A percentile compares a stretch with the other conserved stretches of the same genome.
Conservation (phyloP, 2,329 filamentous ascomycete species). For the Aspergillus clavatus region DNA sequence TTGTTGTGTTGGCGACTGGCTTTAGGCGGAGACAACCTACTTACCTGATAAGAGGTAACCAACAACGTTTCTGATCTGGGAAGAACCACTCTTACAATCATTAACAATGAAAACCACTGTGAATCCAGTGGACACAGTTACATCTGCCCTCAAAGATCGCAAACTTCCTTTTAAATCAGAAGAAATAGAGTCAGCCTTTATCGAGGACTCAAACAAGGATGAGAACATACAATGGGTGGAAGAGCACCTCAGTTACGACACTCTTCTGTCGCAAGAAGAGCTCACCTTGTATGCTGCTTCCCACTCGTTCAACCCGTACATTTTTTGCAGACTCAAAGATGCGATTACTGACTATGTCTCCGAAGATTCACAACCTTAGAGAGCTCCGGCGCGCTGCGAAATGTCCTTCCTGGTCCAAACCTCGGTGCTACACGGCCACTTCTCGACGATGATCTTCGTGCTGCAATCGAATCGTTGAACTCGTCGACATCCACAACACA, state of each 20-base stretch:
- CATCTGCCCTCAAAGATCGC: slow-evolving; percentile 27
- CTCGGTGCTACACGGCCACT: slow-evolving; percentile 33
- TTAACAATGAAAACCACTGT: slow-evolving; percentile 12
- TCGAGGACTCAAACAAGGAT: slow-evolving; percentile 12
- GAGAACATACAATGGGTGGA: slow-evolving; percentile 29
- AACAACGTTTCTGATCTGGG: too few relatives aligned
- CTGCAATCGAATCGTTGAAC: slow-evolving; percentile 33
- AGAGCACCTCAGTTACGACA: slow-evolving; percentile 29
- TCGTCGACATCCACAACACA: slow-evolving; percentile 34
- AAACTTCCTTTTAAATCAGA: slow-evolving; percentile 26
- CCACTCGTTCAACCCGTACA: neutral
- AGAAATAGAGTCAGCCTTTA: slow-evolving; percentile 25
- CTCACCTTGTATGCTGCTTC: slow-evolving; percentile 27
- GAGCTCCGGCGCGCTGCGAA: slow-evolving; percentile 25
- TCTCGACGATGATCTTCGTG: slow-evolving; percentile 36
- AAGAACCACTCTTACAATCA: slow-evolving; percentile 4
- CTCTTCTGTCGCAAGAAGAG: slow-evolving; percentile 39
- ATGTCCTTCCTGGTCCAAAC: slow-evolving; percentile 24
- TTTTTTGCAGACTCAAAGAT: neutral
- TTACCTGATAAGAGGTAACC: too few relatives aligned
- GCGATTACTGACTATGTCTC: neutral
- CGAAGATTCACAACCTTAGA: slow-evolving; percentile 34
- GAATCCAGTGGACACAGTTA: slow-evolving; percentile 17
- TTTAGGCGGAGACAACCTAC: too few relatives aligned
- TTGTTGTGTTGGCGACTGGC: too few relatives aligned